A percentile compares a stretch with the other conserved stretches of the same genome.
Evolutionary conservation across 2,329 filamentous ascomycete species (phyloP).

Genomic region (Alternaria atra): DNA sequence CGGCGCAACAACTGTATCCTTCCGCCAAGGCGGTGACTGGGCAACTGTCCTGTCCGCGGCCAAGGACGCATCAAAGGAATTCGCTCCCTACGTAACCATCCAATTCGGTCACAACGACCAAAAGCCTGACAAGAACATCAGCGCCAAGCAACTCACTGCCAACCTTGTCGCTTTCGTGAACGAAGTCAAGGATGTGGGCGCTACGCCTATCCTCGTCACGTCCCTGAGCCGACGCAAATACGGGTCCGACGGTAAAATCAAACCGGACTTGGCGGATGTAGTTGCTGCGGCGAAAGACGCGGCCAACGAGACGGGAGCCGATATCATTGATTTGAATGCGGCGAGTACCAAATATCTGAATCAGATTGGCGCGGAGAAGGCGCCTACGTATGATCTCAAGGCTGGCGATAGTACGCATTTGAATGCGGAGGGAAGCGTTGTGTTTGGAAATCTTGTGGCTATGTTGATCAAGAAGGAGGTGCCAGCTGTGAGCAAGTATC

Average conservation of each 20-base stretch:
- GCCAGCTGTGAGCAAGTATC: slow-evolving; percentile 19
- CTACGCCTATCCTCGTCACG: slow-evolving; percentile 60
- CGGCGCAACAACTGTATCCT: slow-evolving; percentile 64
- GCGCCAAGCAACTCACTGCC: slow-evolving; percentile 57
- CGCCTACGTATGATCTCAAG: slow-evolving; percentile 60
- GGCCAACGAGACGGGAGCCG: slow-evolving; percentile 50
- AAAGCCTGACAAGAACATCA: slow-evolving; percentile 54
- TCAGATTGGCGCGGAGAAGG: slow-evolving; percentile 58
- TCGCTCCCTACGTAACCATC: slow-evolving; percentile 63
- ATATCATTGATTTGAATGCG: slow-evolving; percentile 62
- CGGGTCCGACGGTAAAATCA: slow-evolving; percentile 50
- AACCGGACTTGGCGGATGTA: slow-evolving; percentile 58
- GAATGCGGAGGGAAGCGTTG: slow-evolving; percentile 30
- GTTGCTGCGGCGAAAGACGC: slow-evolving; percentile 58
- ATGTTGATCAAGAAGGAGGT: slow-evolving; percentile 22
- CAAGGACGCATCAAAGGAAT: slow-evolving; percentile 42
- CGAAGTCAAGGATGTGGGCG: slow-evolving; percentile 43
- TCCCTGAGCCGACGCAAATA: slow-evolving; percentile 62
- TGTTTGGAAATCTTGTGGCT: slow-evolving; percentile 37
- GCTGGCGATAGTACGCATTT: slow-evolving; percentile 34
- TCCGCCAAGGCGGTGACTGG: slow-evolving; percentile 63
- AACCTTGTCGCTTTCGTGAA: slow-evolving; percentile 58
- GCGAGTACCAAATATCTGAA: slow-evolving; percentile 61
- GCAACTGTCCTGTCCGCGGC: slow-evolving; percentile 57
- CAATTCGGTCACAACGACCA: slow-evolving; percentile 71